A percentile compares a stretch with the other conserved stretches of the same genome.
phyloP scores from a whole-genome alignment of 208 protist genomes.

The Naegleria fowleri region DNA sequence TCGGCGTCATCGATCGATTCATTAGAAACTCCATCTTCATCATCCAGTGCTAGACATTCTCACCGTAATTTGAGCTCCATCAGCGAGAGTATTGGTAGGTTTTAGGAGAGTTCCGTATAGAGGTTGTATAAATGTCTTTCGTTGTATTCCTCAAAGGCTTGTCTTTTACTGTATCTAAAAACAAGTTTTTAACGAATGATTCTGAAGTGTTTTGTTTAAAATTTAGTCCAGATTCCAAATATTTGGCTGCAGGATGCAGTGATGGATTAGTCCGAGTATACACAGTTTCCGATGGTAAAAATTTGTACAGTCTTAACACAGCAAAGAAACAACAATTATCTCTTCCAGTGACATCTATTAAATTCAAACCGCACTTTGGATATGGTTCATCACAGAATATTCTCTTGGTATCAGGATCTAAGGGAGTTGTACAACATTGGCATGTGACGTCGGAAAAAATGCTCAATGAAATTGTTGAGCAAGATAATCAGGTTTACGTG shows the following conservation, averaged over 20 bases:
- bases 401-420: neutral
- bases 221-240: neutral
- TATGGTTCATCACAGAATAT: neutral
- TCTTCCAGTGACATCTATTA: conserved; percentile 4
- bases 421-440: conserved; percentile 20
- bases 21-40: too few relatives aligned
- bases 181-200: neutral
- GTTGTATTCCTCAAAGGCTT: neutral
- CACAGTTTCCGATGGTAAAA: neutral
- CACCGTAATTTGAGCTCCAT: too few relatives aligned
- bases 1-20: too few relatives aligned
- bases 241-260: neutral
- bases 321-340: neutral
- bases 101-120: too few relatives aligned
- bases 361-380: neutral
- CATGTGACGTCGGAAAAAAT: neutral
- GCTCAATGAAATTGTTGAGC: conserved; percentile 40
- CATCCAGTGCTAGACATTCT: too few relatives aligned
- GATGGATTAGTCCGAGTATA: conserved; percentile 2
- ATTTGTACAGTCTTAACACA: neutral
- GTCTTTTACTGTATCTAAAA: neutral
- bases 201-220: conserved; percentile 3
- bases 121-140: too few relatives aligned
- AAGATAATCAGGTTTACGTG: conserved; percentile 60
- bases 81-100: too few relatives aligned